Percentiles rank a stretch among this genome's conserved stretches.
Evolutionary conservation across 2,329 filamentous ascomycete species (phyloP).

Genomic region (Fusarium chaquense): DNA sequence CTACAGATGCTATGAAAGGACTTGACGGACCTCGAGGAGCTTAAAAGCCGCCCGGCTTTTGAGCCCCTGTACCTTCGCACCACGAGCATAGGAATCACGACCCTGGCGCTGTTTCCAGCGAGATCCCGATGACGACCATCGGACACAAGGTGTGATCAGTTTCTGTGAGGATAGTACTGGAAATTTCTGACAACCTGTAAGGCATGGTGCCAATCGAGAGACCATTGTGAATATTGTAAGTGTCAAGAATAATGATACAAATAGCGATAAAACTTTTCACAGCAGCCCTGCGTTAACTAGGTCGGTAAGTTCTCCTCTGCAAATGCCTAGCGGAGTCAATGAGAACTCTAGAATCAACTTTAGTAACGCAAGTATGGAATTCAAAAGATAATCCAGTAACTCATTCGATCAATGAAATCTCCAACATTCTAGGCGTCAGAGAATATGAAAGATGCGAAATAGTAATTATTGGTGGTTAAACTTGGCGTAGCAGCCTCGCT

Average conservation of each 20-base stretch:
- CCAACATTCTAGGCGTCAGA: no score
- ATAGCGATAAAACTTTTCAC: neutral
- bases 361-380: neutral
- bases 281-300: neutral
- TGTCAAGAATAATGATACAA: neutral
- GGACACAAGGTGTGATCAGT: constrained; percentile 2
- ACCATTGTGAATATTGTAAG: constrained; percentile 14
- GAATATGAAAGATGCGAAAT: neutral
- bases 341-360: neutral
- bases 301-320: neutral
- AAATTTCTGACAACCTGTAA: neutral
- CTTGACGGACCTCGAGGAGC: constrained; percentile 76
- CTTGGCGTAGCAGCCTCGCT: neutral
- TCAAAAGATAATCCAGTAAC: neutral
- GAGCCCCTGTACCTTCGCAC: constrained; percentile 81
- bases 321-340: neutral
- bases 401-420: neutral
- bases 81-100: constrained; percentile 76
- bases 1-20: neutral
- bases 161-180: neutral
- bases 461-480: neutral
- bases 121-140: constrained; percentile 69
- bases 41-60: constrained; percentile 96
- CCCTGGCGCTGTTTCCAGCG: constrained; percentile 86
- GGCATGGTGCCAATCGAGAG: neutral